Base-by-base conservation (phyloP, 176 grass and related monocot species). In the Rhynchospora breviuscula region DNA sequence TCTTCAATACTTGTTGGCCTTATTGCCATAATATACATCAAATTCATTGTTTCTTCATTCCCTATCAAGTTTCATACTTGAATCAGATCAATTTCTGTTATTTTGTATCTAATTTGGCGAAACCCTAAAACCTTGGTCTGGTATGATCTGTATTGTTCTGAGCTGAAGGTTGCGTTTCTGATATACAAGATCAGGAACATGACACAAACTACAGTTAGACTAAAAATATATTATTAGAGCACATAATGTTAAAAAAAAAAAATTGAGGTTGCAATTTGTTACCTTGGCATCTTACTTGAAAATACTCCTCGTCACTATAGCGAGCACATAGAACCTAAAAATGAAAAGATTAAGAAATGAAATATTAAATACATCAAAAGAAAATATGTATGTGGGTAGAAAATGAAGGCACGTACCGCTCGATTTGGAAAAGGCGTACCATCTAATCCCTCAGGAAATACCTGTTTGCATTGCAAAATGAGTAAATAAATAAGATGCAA, bases 271-370 rank as follows among this genome's bases (percentile, higher is more conserved):
- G 84, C 14, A 31, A 19, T 68, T 11, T 51, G 82, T 14, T 88
- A 98, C 93, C 93, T 95, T 95, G 85, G 88, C 96, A 98, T 89
- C 96, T 92, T 68, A 91, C 84, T 68, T 81, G 80, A 86, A 98
- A 95, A 87, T 91, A 95, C 54, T 98, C 91, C 85, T 98, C 93
- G 83, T 91, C 80, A 0, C 87, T 95, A 40, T 98, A 98, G 53
- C 93, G 84, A 29, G 93, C 89, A 85, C 96, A 98, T 49, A 93
- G 85, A 74, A 98, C 93, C 96, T 98, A 70, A 71, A 86, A 15
- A 48, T 66, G 56, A 23, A 85, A 87, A 87, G 58, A 57, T 11
- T 68, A 89, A 1, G 19, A 86, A 81, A 48, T 77, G 11, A 43
- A 87, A 87, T 64, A 88, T 73, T 56, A 81, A 23, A 15, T n/a